Base-by-base conservation (phyloP, 169 alveolate genomes). In the Eimeria tenella region DNA sequence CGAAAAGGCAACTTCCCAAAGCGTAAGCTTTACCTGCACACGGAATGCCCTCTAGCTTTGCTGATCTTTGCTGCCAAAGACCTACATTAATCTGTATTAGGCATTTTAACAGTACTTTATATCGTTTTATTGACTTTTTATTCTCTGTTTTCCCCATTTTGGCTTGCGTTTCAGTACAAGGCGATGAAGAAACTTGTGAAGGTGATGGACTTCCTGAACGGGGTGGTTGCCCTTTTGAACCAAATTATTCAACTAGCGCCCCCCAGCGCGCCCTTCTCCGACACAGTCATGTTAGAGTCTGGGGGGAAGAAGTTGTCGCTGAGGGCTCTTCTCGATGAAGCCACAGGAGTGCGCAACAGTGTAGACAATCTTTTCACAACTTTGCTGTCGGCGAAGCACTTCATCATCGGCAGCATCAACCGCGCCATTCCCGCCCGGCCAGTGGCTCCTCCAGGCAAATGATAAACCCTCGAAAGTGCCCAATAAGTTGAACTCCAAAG, bases 251-350 rank as follows among this genome's bases (percentile, higher is more conserved):
- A 79, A 9, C 71, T 79, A 17, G n/a, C 88, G 5, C 88, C 88
- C 15, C 88, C 88, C 4, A 52, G 71, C 56, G 70, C 65, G 4
- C 62, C 65, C 50, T 79, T 79, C 50, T 23, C 88, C 17, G 88
- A 79, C 49, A 79, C 88, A 50, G 88, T 79, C n/a, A 79, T 79
- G 88, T 23, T 79, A 21, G 88, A 79, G 13, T 52, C 88, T n/a
- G 50, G 50, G 13, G 88, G 88, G 19, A 79, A 79, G 70, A 79
- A 79, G 17, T 19, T 52, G 52, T 79, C 88, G 52, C 70, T 79
- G 25, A 79, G 52, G 56, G 88, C 50, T 50, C 63, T 79, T 8
- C 71, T 79, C 0, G 88, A 79, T 49, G 71, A 79, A 79, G 70
- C 88, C 19, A 25, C 70, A 8, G 19, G 19, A 15, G 88, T 79